Conservation (phyloP, 176 grass and related monocot species). For the Microstegium vimineum region DNA sequence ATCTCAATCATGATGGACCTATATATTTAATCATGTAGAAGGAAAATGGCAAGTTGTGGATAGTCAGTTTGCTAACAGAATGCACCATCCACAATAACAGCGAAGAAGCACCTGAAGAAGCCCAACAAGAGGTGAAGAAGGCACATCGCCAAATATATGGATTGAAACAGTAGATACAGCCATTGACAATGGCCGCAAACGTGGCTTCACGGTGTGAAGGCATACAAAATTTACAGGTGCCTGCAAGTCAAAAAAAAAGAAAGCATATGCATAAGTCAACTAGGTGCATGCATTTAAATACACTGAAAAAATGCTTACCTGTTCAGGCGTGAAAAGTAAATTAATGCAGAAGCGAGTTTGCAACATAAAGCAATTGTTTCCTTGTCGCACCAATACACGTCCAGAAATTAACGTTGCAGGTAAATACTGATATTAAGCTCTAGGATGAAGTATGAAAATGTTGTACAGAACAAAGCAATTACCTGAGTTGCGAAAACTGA, state of each 20-base stretch:
- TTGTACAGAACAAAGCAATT: background rate
- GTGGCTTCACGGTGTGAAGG: constrained; percentile 85
- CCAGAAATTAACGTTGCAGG: background rate
- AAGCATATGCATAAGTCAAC: background rate
- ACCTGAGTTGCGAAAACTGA: constrained; percentile 98
- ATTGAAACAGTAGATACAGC: constrained; percentile 97
- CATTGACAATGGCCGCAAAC: constrained; percentile 89
- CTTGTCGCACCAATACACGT: background rate
- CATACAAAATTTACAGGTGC: constrained; percentile 97
- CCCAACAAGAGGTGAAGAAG: constrained; percentile 94
- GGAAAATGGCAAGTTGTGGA: background rate
- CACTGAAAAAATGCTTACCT: constrained; percentile 7
- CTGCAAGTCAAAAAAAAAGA: constrained; percentile 40
- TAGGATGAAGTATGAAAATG: background rate
- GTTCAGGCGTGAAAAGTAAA: background rate
- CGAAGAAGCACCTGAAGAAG: constrained; percentile 65
- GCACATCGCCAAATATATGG: constrained; percentile 99
- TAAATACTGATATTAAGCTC: background rate
- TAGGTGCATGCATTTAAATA: background rate
- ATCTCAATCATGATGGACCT: background rate
- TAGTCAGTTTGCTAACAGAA: background rate
- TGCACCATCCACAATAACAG: background rate
- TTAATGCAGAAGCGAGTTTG: background rate
- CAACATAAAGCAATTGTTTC: background rate
- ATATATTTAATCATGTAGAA: background rate